Percentiles rank a stretch among this genome's conserved stretches.
Evolutionary conservation across 2,329 filamentous ascomycete species (phyloP).

Genomic region (Hypoxylon sp.): DNA sequence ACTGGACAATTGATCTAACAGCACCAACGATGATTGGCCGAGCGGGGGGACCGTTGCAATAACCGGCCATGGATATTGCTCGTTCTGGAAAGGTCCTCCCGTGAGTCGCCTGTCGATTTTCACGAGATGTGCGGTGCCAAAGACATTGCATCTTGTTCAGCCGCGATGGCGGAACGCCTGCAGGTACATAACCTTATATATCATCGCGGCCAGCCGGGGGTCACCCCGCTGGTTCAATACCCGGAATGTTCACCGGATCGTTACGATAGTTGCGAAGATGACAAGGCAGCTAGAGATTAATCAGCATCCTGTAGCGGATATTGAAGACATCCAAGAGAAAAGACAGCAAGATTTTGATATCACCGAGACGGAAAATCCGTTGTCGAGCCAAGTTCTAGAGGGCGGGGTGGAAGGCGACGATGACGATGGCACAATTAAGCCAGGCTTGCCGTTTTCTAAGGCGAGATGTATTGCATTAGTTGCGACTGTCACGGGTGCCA

Average conservation of each 20-base stretch:
- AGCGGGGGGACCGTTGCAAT: constrained; percentile 4
- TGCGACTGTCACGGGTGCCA: constrained; percentile 67
- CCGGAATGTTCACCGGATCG: constrained; percentile 18
- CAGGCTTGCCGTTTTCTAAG: constrained; percentile 61
- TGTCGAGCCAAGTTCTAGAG: constrained; percentile 22
- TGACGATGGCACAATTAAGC: constrained; percentile 32
- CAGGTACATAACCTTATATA: constrained; percentile 20
- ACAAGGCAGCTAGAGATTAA: constrained; percentile 29
- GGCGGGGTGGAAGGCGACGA: constrained; percentile 38
- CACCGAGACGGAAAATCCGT: constrained; percentile 20
- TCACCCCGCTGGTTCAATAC: constrained; percentile 2
- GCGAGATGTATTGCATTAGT: constrained; percentile 69
- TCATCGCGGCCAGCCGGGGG: constrained; percentile 17
- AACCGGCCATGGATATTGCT: constrained; percentile 18
- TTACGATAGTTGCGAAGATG: constrained; percentile 28
- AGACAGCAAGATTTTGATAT: constrained; percentile 29
- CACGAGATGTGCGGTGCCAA: neutral
- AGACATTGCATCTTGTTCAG: constrained; percentile 27
- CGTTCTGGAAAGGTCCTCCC: constrained; percentile 29
- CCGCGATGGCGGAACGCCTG: constrained; percentile 38
- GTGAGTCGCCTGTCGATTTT: constrained; percentile 6
- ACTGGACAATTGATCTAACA: constrained; percentile 8
- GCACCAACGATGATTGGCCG: constrained; percentile 30
- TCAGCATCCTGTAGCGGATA: constrained; percentile 15
- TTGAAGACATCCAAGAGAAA: constrained; percentile 25